phyloP scores from a whole-genome alignment of 192 early-diverging fungal genomes.

The Linnemannia elongata region DNA sequence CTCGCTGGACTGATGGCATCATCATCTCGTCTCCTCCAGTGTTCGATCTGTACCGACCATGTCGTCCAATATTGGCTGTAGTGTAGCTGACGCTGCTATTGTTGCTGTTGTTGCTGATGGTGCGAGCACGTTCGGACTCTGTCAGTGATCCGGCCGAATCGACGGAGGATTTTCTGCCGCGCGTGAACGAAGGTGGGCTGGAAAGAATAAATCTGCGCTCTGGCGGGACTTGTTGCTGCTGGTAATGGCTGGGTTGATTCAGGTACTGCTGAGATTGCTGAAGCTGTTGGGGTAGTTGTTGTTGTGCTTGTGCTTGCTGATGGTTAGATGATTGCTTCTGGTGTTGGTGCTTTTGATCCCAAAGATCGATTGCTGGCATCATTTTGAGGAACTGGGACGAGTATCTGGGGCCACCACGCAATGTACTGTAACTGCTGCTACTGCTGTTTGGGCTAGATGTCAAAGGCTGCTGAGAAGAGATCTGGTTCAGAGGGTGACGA shows the following conservation, averaged over 20 bases:
- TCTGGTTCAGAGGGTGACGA: conserved; percentile 27
- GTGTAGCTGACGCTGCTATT: neutral
- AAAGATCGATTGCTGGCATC: neutral
- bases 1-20: neutral
- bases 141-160: neutral
- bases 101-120: conserved; percentile 4
- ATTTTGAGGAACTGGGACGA: neutral
- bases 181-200: conserved; percentile 21
- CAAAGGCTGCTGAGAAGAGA: neutral
- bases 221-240: neutral
- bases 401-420: neutral
- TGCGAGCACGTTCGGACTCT: neutral
- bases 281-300: neutral
- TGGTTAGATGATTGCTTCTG: neutral
- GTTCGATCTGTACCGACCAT: neutral
- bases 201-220: conserved; percentile 11
- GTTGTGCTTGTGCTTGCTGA: neutral
- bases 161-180: conserved; percentile 9
- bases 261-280: neutral
- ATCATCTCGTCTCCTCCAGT: neutral
- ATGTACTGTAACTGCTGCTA: neutral
- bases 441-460: neutral
- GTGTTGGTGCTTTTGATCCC: conserved; percentile 18
- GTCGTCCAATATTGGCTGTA: neutral
- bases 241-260: neutral